phyloP scores from a whole-genome alignment of 2,329 filamentous ascomycete species.

The Periglandula ipomoeae region DNA sequence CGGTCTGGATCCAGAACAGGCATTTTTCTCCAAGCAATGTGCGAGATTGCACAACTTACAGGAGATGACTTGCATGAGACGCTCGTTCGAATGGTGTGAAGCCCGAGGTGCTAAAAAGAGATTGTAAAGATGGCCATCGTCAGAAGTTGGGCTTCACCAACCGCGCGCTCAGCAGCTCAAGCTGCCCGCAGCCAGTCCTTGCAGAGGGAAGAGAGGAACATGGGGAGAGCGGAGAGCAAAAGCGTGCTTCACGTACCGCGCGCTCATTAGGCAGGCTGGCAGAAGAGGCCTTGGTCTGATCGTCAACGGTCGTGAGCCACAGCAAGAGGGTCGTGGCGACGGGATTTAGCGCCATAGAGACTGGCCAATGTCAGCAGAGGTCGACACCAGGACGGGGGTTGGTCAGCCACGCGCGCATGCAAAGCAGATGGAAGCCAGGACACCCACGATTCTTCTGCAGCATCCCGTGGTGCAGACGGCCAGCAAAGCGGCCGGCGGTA shows the following conservation, averaged over 20 bases:
- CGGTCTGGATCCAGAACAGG: not conserved
- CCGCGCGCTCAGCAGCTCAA: not conserved
- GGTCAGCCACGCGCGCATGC: constrained; percentile 5
- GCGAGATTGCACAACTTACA: not conserved
- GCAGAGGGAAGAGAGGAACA: not conserved
- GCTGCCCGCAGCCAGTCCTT: constrained; percentile 4
- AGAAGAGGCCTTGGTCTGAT: constrained; percentile 2
- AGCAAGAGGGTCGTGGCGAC: not conserved
- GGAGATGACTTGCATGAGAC: not conserved
- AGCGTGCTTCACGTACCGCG: constrained; percentile 14
- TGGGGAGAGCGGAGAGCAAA: not conserved
- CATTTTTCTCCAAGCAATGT: not conserved
- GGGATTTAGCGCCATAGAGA: not conserved
- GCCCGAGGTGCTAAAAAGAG: not conserved
- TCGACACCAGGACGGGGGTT: not conserved
- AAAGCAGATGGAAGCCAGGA: not conserved
- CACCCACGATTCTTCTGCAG: not conserved
- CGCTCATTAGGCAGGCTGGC: constrained; percentile 7
- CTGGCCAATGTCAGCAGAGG: not conserved
- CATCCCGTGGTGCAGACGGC: not conserved
- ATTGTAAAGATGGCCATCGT: not conserved
- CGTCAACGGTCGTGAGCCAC: constrained; percentile 2
- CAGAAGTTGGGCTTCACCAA: not conserved
- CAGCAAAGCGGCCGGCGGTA: constrained; percentile 1
- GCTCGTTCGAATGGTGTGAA: not conserved